Evolutionary conservation across 352 stramenopile species (phyloP).

Genomic region (Blastocystis sp.): DNA sequence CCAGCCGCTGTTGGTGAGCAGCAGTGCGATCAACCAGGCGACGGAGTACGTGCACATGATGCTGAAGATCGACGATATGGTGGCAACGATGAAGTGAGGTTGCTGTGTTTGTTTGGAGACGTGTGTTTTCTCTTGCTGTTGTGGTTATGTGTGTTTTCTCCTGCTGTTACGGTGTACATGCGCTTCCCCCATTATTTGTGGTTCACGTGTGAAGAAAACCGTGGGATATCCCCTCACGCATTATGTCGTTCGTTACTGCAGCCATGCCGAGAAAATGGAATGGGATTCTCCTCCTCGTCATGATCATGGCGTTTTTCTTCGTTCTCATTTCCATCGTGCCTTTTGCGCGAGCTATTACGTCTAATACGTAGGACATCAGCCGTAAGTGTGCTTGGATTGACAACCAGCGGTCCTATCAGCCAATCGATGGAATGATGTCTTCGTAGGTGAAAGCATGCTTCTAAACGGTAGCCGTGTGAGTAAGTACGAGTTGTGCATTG

Average conservation of each 20-base stretch:
- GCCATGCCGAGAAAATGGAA: not conserved
- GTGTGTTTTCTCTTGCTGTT: too few species aligned
- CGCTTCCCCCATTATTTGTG: not conserved
- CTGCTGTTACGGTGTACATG: too few species aligned
- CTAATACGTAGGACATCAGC: not conserved
- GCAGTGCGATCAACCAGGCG: conserved; percentile 91
- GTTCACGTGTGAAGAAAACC: not conserved
- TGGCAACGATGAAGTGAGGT: conserved; percentile 80
- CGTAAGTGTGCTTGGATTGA: not conserved
- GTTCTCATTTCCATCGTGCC: not conserved
- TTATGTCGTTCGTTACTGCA: not conserved
- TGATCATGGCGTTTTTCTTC: not conserved
- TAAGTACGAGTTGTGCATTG: not conserved
- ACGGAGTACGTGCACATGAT: conserved; percentile 99
- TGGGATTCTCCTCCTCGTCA: not conserved
- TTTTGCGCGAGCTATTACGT: not conserved
- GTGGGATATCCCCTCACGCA: not conserved
- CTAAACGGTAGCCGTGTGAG: not conserved
- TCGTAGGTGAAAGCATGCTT: not conserved
- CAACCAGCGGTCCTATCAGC: not conserved
- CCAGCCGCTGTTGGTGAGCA: conserved; percentile 95
- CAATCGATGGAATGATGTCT: not conserved
- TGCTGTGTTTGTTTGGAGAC: not conserved
- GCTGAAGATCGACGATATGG: conserved; percentile 99
- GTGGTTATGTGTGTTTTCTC: too few species aligned